Base-by-base conservation (phyloP, 2,329 filamentous ascomycete species). In the Fusarium chaquense region DNA sequence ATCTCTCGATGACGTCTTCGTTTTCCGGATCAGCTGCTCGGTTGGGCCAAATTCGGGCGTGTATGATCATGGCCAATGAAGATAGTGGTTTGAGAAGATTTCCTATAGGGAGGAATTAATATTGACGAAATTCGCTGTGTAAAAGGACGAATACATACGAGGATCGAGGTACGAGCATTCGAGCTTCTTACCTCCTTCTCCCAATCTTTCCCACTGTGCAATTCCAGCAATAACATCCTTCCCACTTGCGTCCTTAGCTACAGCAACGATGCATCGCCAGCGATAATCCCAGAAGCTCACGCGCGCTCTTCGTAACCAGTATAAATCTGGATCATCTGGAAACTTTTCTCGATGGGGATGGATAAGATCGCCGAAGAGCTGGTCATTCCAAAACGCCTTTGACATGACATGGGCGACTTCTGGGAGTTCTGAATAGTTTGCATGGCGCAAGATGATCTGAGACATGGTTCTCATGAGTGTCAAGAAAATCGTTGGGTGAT, bases 381-480 rank as follows among this genome's bases (percentile, higher is more conserved):
- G 73, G 30, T 81, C 78, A 9, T 80, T 70, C 68, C 73, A 73
- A 54, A 81, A 81, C 0, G 78, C 78, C 18, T 64, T 63, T 7
- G 79, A 73, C 55, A 76, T 62, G 12, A 77, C 60, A 66, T 73
- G 68, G 12, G 77, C 75, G 47, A 79, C 73, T 36, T 67, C 71
- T 0, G 71, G 69, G 3, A 78, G 71, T 30, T 78, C 76, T 22
- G 66, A 72, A 35, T 69, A 73, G 6, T 32, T 30, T 2, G 60
- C 71, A 51, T 70, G 44, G 6, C 71, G 71, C 6, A 73, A n/a
- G 3, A 40, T n/a, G 4, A 72, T 32, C 1, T 55, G 57, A 44
- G 65, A 46, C 70, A 73, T 73, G 16, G 8, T 13, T 11, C 3
- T 12, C 7, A 8, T 5, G 7, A 15, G 15, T 11, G 20, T 24